Evolutionary conservation across 768 basidiomycete species (phyloP).

Genomic region (Termitomyces sp.): DNA sequence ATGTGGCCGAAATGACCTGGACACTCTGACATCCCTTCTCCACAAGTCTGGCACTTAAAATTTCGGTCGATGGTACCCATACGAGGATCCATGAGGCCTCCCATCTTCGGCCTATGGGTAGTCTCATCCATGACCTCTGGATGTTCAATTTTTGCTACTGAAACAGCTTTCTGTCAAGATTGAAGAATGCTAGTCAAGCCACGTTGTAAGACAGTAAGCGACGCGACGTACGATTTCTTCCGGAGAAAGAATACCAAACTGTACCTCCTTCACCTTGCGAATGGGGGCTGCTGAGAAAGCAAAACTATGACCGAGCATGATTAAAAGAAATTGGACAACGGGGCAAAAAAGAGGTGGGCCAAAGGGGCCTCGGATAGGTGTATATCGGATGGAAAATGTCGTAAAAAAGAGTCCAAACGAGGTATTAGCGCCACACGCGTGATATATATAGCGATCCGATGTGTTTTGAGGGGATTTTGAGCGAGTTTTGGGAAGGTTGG

Average conservation of each 20-base stretch:
- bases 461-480: slow-evolving; percentile 22
- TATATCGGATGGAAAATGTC: slow-evolving; percentile 17
- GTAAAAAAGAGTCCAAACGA: slow-evolving; percentile 23
- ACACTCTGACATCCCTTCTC: slow-evolving; percentile 99
- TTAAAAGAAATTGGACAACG: slow-evolving; percentile 18
- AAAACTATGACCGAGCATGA: slow-evolving; percentile 85
- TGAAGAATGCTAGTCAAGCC: slow-evolving; percentile 9
- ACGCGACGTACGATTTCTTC: slow-evolving; percentile 86
- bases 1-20: slow-evolving; percentile 99
- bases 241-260: slow-evolving; percentile 97
- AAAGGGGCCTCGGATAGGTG: slow-evolving; percentile 9
- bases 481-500: slow-evolving; percentile 23
- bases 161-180: slow-evolving; percentile 85
- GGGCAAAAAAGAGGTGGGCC: slow-evolving; percentile 4
- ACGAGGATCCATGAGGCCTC: slow-evolving; percentile 95
- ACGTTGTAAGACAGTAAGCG: slow-evolving; percentile 7
- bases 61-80: slow-evolving; percentile 98
- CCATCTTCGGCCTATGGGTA: slow-evolving; percentile 83
- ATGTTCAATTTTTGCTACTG: slow-evolving; percentile 97
- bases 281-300: slow-evolving; percentile 92
- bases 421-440: slow-evolving; percentile 18
- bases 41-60: slow-evolving; percentile 99
- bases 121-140: slow-evolving; percentile 98
- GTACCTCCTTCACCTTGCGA: slow-evolving; percentile 95
- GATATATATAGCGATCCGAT: slow-evolving; percentile 15